Conservation (phyloP, 805 yeast genomes). For the Candida maltosa region DNA sequence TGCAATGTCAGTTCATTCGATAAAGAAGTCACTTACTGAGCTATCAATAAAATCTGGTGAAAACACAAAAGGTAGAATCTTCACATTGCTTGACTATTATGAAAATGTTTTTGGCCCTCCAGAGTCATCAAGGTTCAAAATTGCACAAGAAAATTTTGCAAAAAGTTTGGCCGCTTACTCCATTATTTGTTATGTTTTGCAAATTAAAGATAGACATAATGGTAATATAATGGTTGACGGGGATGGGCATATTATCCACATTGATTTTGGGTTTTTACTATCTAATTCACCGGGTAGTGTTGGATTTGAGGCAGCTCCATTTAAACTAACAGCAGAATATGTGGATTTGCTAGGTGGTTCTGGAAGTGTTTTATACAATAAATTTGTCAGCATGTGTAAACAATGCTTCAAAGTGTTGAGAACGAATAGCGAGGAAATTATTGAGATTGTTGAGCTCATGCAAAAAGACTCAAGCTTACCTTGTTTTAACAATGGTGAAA, state of each 20-base stretch:
- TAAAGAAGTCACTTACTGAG: constrained; percentile 86
- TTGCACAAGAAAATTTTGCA: constrained; percentile 84
- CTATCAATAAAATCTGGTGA: constrained; percentile 64
- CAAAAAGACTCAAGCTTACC: constrained; percentile 87
- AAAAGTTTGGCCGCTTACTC: constrained; percentile 89
- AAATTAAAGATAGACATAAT: constrained; percentile 93
- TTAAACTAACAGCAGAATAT: constrained; percentile 86
- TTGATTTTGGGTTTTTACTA: constrained; percentile 90
- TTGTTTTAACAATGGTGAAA: constrained; percentile 84
- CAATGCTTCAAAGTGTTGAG: constrained; percentile 74
- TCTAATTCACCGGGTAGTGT: constrained; percentile 96
- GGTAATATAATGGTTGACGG: constrained; percentile 96
- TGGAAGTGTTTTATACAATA: constrained; percentile 55
- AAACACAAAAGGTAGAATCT: constrained; percentile 66
- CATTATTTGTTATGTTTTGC: constrained; percentile 82
- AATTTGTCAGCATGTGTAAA: constrained; percentile 63
- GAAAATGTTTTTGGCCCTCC: constrained; percentile 68
- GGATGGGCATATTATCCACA: constrained; percentile 92
- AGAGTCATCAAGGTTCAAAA: constrained; percentile 49
- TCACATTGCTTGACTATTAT: constrained; percentile 78
- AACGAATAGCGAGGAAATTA: constrained; percentile 66
- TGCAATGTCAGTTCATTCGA: constrained; percentile 90
- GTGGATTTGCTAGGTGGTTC: constrained; percentile 84
- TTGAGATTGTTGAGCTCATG: constrained; percentile 89
- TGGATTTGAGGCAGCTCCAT: constrained; percentile 97